Evolutionary conservation across 371 early-diverging fungal species (phyloP), one percentile per base, ranked within the genome.

Genomic region (Lichtheimia hyalospora): DNA sequence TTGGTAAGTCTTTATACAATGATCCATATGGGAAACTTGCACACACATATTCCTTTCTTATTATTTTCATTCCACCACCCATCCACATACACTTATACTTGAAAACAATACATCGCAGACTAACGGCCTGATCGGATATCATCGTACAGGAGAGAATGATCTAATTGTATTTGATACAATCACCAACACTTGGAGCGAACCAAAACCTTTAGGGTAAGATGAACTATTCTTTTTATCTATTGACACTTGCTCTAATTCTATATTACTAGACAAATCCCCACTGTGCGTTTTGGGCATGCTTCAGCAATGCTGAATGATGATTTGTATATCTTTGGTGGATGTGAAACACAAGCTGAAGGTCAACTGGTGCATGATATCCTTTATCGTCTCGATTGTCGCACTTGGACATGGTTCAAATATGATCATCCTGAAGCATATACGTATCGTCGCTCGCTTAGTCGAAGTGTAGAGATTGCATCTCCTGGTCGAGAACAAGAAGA

Each of bases 321-420:
- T 58, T 62, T 75, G 10, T 73, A 66, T 20, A 67, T 71, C 57
- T 79, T 71, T 66, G 79, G 75, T 20, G 79, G 79, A 10, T 69
- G 61, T 21, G 61, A 60, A 48, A 64, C 54, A 14, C 62, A 65
- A 16, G 52, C 64, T 16, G 62, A 69, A n/a, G 49, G 61, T 12
- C 61, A 59, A 43, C 24, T 62, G 28, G 65, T 69, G 7, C 58
- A 69, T 41, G 69, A 69, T 42, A 54, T 61, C n/a, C 65, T 69
- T 2, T 59, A 69, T 61, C 61, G 57, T 12, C 52, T 69, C 2
- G 62, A 69, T 44, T 64, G 59, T 16, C 13, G 18, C 14, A 64
- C 40, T 5, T 62, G 62, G 57, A 64, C 60, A 15, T 69, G 69
- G 69, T 59, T 62, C 62, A 69, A 69, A 28, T 69, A 61, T 40